Percentiles rank a stretch among this genome's conserved stretches.
Conservation (phyloP, 805 yeast species). For the Pichia membranifaciens region DNA sequence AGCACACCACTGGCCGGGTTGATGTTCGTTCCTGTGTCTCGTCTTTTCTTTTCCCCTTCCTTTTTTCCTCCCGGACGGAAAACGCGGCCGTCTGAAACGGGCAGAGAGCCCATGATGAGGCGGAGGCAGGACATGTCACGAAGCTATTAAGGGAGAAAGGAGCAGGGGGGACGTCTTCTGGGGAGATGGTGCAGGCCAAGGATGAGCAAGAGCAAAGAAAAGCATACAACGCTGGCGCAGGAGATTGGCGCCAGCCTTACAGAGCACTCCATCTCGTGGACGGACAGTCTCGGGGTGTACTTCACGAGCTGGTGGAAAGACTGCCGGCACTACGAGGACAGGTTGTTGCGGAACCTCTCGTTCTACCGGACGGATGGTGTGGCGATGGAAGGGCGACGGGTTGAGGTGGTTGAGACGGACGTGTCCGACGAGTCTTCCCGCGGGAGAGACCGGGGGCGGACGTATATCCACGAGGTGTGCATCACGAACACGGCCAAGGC, state of each 20-base stretch:
- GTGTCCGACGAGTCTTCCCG: constrained; percentile 34
- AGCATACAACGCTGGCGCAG: constrained; percentile 5
- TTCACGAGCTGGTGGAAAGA: constrained; percentile 18
- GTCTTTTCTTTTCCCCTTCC: not conserved
- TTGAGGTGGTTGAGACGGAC: constrained; percentile 42
- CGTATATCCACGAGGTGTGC: constrained; percentile 69
- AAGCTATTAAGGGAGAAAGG: not conserved
- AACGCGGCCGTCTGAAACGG: too few relatives aligned
- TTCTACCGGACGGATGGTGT: constrained; percentile 37
- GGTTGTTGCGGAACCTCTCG: constrained; percentile 51
- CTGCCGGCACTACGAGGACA: constrained; percentile 28
- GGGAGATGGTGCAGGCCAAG: not conserved
- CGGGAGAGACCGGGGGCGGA: constrained; percentile 13
- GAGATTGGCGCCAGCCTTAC: not conserved
- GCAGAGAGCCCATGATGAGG: not conserved
- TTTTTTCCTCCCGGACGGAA: not conserved
- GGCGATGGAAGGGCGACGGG: constrained; percentile 33
- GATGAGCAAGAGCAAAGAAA: not conserved
- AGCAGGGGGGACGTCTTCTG: not conserved
- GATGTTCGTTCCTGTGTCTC: too few relatives aligned
- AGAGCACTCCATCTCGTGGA: not conserved
- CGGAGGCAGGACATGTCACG: not conserved
- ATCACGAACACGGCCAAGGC: constrained; percentile 28
- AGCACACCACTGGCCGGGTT: too few relatives aligned
- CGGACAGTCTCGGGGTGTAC: constrained; percentile 26